Conservation (phyloP, 345 rosid species). For the Corchorus capsularis region DNA sequence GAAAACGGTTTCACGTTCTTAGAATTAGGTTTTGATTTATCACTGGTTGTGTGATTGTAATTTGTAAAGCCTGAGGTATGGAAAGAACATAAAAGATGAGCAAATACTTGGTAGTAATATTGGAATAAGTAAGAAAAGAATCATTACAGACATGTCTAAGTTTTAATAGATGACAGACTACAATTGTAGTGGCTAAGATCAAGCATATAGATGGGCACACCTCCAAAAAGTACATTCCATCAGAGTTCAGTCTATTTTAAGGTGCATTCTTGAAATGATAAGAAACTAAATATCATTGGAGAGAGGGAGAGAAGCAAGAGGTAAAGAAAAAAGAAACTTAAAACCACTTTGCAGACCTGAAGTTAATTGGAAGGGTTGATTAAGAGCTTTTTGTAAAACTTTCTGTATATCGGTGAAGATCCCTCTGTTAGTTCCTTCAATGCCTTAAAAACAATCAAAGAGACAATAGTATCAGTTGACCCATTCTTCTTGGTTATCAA, state of each 20-base stretch:
- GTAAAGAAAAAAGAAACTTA: background rate
- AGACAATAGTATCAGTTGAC: slow-evolving; percentile 8
- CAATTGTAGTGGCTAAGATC: background rate
- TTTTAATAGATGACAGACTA: background rate
- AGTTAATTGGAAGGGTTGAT: slow-evolving; percentile 31
- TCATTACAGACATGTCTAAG: background rate
- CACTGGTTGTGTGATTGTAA: slow-evolving; percentile 34
- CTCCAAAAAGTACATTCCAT: background rate
- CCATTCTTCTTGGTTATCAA: background rate
- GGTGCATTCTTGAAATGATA: background rate
- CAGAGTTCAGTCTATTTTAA: background rate
- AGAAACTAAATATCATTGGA: background rate
- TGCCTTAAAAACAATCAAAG: slow-evolving; percentile 27
- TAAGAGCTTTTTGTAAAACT: slow-evolving; percentile 30
- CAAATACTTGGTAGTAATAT: background rate
- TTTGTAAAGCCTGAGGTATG: slow-evolving; percentile 47
- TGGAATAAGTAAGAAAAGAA: background rate
- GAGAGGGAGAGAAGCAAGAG: background rate
- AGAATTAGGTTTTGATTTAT: slow-evolving; percentile 39
- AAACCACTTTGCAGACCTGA: slow-evolving; percentile 38
- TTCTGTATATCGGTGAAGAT: slow-evolving; percentile 31
- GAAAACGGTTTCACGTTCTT: slow-evolving; percentile 39
- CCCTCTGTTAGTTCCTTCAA: slow-evolving; percentile 33
- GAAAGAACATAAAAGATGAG: background rate
- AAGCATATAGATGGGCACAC: background rate